Base-by-base conservation (phyloP, 495 filamentous ascomycete species). In the Penicillium mononematosum region DNA sequence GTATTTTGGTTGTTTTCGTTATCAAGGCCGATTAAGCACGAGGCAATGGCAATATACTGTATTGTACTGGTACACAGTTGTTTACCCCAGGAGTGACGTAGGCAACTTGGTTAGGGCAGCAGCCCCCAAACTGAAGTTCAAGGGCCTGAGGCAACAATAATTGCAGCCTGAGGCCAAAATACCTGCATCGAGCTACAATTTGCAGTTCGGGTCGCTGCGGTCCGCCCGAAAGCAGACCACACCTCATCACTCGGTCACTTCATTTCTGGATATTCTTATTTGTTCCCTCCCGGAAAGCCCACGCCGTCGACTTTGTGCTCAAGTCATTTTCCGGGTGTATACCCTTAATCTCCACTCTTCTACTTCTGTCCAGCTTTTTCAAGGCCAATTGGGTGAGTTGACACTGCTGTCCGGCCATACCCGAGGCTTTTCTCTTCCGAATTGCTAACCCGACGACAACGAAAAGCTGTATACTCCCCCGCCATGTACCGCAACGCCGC, bases 401-500 rank as follows among this genome's bases (percentile, higher is more conserved):
- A 45, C 53, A n/a, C 46, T 47, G 19, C 41, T 29, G 31, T 58
- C 48, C 58, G 47, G 43, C 46, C 55, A 56, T 53, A 71, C 65
- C 74, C 74, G 70, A 67, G 59, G 66, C 64, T 75, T 75, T 70
- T 70, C 63, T 53, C 58, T 50, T 57, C 47, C 59, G 42, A 55
- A 43, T 55, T 70, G 62, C 70, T 72, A 67, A 73, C 65, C 63
- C 66, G 65, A 71, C 61, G 55, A 54, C 69, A 61, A 64, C 68
- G 66, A 70, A 70, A 68, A 75, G 73, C 72, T 71, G 59, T 58
- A 56, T 57, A 46, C 58, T 61, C 32, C 59, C 58, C 68, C 62
- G 74, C 66, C 61, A 82, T 82, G 51, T 77, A 74, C 71, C 74
- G 78, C 64, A 72, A 70, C 62, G 65, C 71, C 58, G 70, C 72